Conservation (phyloP, 2,329 filamentous ascomycete species). For the Hymenoscyphus occultus region DNA sequence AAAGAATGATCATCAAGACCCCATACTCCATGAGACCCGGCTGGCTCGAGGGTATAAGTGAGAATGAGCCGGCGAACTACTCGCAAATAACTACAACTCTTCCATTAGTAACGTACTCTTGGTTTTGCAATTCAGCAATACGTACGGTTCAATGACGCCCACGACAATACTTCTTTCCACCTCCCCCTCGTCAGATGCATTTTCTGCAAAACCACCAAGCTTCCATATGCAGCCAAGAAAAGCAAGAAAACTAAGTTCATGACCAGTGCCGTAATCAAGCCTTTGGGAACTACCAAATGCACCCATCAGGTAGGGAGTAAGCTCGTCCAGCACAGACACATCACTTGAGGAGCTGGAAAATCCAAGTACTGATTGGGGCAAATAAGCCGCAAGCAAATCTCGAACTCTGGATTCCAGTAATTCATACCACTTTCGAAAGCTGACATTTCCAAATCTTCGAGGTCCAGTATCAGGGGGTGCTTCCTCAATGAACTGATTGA, state of each 20-base stretch:
- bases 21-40: constrained; percentile 96
- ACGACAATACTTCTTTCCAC: constrained; percentile 78
- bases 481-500: constrained; percentile 68
- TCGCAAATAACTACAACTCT: constrained; percentile 61
- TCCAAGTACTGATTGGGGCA: constrained; percentile 47
- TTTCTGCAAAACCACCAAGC: constrained; percentile 70
- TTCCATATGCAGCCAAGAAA: constrained; percentile 93
- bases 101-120: constrained; percentile 14
- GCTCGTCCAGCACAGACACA: constrained; percentile 59
- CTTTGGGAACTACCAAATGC: constrained; percentile 85
- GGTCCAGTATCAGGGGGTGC: constrained; percentile 83
- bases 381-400: constrained; percentile 53
- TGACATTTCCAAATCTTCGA: constrained; percentile 86
- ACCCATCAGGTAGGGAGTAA: constrained; percentile 77
- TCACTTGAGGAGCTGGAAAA: constrained; percentile 26
- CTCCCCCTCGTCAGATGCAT: constrained; percentile 45
- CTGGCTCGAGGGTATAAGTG: constrained; percentile 90
- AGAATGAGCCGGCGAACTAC: constrained; percentile 81
- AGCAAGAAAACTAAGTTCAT: constrained; percentile 91
- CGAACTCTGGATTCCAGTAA: constrained; percentile 61
- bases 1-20: constrained; percentile 98
- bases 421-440: constrained; percentile 80
- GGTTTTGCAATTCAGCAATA: constrained; percentile 28
- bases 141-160: constrained; percentile 77
- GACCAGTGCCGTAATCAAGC: constrained; percentile 93